Percentiles rank a stretch among this genome's conserved stretches.
These are phyloP conservation scores for Corniculantispora saksenae DNA, from an alignment of 2,329 filamentous ascomycete species.

Conservation along the genomic window DNA sequence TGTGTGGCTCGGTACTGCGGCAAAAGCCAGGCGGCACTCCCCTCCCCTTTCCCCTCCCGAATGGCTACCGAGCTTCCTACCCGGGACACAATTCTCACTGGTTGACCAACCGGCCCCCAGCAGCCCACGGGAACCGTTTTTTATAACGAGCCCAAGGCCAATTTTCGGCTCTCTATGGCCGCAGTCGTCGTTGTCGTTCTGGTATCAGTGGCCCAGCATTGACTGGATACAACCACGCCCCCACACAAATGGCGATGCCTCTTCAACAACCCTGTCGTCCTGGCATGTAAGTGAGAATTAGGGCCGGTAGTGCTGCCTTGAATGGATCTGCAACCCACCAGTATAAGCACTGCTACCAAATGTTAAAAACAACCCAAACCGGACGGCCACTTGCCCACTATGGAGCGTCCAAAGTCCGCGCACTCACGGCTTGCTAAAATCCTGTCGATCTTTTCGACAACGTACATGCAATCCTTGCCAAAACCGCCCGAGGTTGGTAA, in stretches of 20 bases:
- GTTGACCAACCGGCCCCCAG: background rate
- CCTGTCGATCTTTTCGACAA: background rate
- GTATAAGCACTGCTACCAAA: conserved; percentile 4
- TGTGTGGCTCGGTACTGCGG: background rate
- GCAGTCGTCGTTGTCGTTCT: background rate
- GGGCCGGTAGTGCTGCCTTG: background rate
- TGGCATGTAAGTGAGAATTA: conserved; percentile 5
- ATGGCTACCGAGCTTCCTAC: background rate
- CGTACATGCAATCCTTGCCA: background rate
- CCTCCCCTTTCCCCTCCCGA: background rate
- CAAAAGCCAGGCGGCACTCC: background rate
- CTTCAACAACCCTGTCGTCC: background rate
- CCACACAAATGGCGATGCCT: background rate
- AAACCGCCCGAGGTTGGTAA: background rate
- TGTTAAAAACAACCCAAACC: conserved; percentile 10
- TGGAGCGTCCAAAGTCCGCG: background rate
- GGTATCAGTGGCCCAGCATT: background rate
- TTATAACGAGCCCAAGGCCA: background rate
- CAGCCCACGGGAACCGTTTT: background rate
- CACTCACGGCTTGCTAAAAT: background rate
- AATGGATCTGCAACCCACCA: background rate
- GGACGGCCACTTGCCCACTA: background rate
- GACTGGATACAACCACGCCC: background rate
- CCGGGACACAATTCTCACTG: background rate
- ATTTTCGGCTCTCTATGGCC: background rate